Evolutionary conservation across 768 basidiomycete species (phyloP), one percentile per base, ranked within the genome.

Genomic region (Rhodotorula taiwanensis): DNA sequence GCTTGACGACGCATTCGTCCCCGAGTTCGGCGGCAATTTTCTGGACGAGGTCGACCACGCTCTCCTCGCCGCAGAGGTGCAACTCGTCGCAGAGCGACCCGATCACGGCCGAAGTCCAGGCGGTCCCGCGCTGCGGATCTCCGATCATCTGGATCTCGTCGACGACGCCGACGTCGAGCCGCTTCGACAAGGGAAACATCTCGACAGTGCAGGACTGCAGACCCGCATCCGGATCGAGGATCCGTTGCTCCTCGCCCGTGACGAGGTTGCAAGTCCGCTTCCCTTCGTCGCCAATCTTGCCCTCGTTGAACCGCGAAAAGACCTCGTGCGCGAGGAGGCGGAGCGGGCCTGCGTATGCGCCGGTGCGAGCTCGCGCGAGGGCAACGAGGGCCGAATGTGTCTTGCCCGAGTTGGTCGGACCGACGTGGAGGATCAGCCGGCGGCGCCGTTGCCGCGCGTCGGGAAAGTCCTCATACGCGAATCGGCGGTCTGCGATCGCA

Each of bases 121-220:
- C 83, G 30, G 77, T 78, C 0, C 95, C 94, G 21, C 95, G 84
- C 5, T 83, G 78, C 0, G 79, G 76, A 74, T 97, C 90, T 0
- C 82, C 82, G 23, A 98, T 83, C 87, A 98, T 87, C 78, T 98
- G 95, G 52, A 99, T 97, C 78, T 98, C 94, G 75, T 97, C 95
- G 49, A 99, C 80, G 50, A 99, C 92, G 0, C 85, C 92, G 28
- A 98, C 90, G 55, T 94, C 89, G 51, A 76, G 70, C 25, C 63
- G 62, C 23, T 52, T 66, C 4, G 67, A 64, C 15, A 78, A 67
- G 9, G 80, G 78, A 39, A 87, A 75, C 93, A 98, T 99, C 79
- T 99, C 95, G 70, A 97, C 86, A 4, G 95, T 99, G 74, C 88
- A 91, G 73, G 85, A 86, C n/a, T 80, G 61, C 42, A 95, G 75